Base-by-base conservation (phyloP, 495 filamentous ascomycete species). In the Lepraria neglecta region DNA sequence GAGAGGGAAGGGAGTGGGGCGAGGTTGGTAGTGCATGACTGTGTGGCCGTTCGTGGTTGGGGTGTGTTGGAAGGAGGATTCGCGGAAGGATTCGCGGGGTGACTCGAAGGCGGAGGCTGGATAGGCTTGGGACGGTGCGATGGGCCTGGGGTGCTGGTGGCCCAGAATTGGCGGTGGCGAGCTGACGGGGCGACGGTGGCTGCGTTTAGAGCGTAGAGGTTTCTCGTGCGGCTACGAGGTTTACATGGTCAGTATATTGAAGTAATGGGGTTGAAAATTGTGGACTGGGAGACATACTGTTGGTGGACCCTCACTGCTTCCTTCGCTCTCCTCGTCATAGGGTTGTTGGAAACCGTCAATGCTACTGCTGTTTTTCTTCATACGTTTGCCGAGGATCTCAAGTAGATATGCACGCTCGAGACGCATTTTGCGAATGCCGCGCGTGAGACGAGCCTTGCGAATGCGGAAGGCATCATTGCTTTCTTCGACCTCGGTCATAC, bases 351-450 rank as follows among this genome's bases (percentile, higher is more conserved):
- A 51, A 21, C 69, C 63, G 52, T 71, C 65, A 35, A 68, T 45
- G 52, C 61, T 56, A 27, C 57, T 69, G 3, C 73, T 75, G 58
- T 79, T 73, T 64, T 79, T 77, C 51, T 71, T 87, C 70, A 87
- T 85, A 70, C 90, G 89, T 68, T 90, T 91, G 54, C 87, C 80
- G 3, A 97, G 79, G 64, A 91, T 88, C 67, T 97, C 90, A 12
- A 97, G 84, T 35, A 97, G 81, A 69, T 97, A 92, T 38, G 86
- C 91, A 69, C 80, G 86, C 74, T 97, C 91, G 1, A 97, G 81
- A 43, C 95, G 87, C 82, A 92, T 87, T 75, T 97, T 96, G 62
- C 91, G 83, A 65, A 97, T 85, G 66, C 85, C 86, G 50, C 91
- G 84, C 71, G 87, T 82, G 53, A 92, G 80, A 44, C 95, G 90